Evolutionary conservation across 2,329 filamentous ascomycete species (phyloP).

Genomic region (Elsinoe perseae): DNA sequence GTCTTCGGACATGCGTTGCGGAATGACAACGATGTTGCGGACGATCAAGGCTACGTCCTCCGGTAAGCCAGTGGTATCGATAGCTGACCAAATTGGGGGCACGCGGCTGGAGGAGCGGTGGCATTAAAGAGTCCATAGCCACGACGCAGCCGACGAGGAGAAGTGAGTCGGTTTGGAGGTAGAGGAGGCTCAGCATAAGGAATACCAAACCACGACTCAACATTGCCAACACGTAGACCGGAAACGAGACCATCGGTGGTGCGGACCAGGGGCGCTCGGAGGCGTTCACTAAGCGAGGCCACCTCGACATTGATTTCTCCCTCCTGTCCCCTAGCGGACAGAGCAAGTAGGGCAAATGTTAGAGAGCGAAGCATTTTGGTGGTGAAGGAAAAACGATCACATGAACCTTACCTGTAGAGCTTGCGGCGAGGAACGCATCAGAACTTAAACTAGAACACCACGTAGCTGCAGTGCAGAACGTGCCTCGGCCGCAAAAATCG

Average conservation of each 20-base stretch:
- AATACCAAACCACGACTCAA: not conserved
- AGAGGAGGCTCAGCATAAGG: not conserved
- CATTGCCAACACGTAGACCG: not conserved
- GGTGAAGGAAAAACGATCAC: not conserved
- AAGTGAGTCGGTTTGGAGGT: not conserved
- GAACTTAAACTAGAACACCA: not conserved
- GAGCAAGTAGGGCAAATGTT: not conserved
- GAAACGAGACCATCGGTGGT: not conserved
- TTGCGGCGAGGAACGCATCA: not conserved
- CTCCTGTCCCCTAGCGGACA: not conserved
- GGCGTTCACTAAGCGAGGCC: not conserved
- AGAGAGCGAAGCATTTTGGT: not conserved
- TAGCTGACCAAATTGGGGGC: not conserved
- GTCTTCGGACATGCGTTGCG: constrained; percentile 38
- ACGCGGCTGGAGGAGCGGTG: not conserved
- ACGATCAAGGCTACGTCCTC: not conserved
- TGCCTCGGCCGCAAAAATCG: not conserved
- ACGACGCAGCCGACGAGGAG: not conserved
- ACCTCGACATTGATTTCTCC: not conserved
- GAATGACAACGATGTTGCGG: not conserved
- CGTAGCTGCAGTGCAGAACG: not conserved
- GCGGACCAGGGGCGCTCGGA: not conserved
- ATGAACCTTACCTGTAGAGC: not conserved
- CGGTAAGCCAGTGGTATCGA: not conserved
- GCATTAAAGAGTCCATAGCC: constrained; percentile 1